phyloP scores from a whole-genome alignment of 441 rosid species.

The Corymbia citriodora region DNA sequence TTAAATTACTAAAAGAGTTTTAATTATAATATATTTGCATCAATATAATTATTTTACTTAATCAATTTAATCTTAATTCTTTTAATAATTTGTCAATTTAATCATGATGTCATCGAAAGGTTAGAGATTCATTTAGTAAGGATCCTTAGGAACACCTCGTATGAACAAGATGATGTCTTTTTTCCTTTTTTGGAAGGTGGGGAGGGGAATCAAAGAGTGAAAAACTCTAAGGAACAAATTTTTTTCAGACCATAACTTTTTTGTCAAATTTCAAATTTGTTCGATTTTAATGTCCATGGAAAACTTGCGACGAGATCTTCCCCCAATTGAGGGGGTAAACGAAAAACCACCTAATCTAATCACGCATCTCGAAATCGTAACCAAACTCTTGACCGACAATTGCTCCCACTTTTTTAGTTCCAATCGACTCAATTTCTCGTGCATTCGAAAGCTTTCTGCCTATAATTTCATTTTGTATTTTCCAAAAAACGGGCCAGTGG shows the following conservation, averaged over 20 bases:
- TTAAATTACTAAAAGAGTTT: neutral
- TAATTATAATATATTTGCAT: too few relatives aligned
- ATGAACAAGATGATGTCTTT: neutral
- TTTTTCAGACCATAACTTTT: neutral
- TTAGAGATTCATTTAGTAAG: neutral
- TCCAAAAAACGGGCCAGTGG: neutral
- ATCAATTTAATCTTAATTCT: fast-evolving
- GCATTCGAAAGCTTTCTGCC: neutral
- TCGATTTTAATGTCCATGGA: neutral
- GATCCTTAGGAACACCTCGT: neutral
- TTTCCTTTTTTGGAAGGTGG: neutral
- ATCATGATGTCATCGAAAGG: fast-evolving
- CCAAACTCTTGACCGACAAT: neutral
- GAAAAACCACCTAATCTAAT: neutral
- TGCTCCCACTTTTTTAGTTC: neutral
- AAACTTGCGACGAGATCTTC: neutral
- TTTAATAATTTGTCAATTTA: too few relatives aligned
- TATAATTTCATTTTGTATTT: neutral
- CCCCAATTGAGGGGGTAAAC: neutral
- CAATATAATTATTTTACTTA: too few relatives aligned
- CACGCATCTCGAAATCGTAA: neutral
- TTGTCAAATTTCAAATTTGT: neutral
- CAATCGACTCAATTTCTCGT: neutral
- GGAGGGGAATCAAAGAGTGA: neutral
- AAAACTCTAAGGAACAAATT: neutral